These are phyloP conservation scores for Podosphaera aphanis DNA, from an alignment of 2,329 filamentous ascomycete genomes.

Conservation along the genomic window DNA sequence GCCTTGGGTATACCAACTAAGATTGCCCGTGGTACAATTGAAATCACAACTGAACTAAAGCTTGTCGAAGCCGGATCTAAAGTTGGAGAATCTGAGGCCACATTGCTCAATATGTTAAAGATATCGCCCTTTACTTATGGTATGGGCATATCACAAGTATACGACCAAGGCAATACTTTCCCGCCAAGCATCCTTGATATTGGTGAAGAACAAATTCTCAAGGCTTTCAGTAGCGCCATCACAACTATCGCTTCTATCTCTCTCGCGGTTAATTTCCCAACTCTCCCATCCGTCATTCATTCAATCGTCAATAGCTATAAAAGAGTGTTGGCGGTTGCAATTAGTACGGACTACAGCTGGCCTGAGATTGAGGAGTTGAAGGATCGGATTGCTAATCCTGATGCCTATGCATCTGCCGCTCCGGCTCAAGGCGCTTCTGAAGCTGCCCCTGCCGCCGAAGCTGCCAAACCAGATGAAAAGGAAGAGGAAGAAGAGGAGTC, in stretches of 20 bases:
- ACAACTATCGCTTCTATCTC: slow-evolving; percentile 75
- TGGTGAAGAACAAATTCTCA: slow-evolving; percentile 79
- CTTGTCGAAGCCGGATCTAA: slow-evolving; percentile 80
- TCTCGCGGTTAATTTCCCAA: slow-evolving; percentile 83
- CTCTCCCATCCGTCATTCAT: slow-evolving; percentile 87
- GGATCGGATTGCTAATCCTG: slow-evolving; percentile 98
- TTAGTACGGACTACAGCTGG: slow-evolving; percentile 84
- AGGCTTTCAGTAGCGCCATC: slow-evolving; percentile 59
- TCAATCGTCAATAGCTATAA: slow-evolving; percentile 95
- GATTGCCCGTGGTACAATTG: slow-evolving; percentile 99
- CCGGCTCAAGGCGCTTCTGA: slow-evolving; percentile 39
- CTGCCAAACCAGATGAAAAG: slow-evolving; percentile 36
- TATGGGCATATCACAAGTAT: slow-evolving; percentile 89
- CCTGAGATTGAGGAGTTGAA: slow-evolving; percentile 92
- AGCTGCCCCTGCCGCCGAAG: slow-evolving; percentile 25
- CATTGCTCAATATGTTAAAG: slow-evolving; percentile 98
- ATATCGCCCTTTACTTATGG: slow-evolving; percentile 99
- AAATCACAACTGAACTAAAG: slow-evolving; percentile 96
- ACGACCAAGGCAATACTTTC: slow-evolving; percentile 93
- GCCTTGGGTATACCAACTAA: slow-evolving; percentile 99
- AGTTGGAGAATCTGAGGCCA: slow-evolving; percentile 97
- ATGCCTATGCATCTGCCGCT: slow-evolving; percentile 71
- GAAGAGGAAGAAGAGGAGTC: slow-evolving; percentile 44
- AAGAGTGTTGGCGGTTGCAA: slow-evolving; percentile 73
- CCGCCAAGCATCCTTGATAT: slow-evolving; percentile 70